phyloP scores from a whole-genome alignment of 257 asterid genomes.

The Echium plantagineum region DNA sequence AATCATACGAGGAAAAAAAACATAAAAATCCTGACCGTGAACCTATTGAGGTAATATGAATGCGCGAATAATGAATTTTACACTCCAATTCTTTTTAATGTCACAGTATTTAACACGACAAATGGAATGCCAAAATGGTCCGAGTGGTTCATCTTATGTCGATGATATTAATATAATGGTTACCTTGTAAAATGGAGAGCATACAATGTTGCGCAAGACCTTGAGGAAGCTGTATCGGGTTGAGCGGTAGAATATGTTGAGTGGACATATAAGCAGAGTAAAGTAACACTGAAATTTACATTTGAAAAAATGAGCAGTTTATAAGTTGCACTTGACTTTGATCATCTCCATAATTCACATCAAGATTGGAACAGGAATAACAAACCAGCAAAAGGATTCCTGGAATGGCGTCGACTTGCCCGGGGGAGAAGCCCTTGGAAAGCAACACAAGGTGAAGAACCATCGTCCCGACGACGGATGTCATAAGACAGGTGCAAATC shows the following conservation, averaged over 20 bases:
- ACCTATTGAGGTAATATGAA: too few species aligned
- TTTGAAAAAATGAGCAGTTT: not conserved
- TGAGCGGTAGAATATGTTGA: constrained; percentile 68
- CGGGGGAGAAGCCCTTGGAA: constrained; percentile 36
- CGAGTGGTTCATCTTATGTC: too few species aligned
- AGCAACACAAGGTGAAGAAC: constrained; percentile 68
- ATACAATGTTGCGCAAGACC: constrained; percentile 66
- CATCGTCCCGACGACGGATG: constrained; percentile 69
- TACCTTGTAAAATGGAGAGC: constrained; percentile 94
- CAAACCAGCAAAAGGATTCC: constrained; percentile 68
- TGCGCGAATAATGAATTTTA: too few species aligned
- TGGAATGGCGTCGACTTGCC: constrained; percentile 51
- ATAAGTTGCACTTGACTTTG: not conserved
- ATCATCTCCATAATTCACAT: not conserved
- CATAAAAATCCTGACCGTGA: too few species aligned
- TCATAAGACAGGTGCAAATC: constrained; percentile 70
- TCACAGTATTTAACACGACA: too few species aligned
- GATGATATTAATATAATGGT: too few species aligned
- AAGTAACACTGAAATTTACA: constrained; percentile 30
- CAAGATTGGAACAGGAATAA: not conserved
- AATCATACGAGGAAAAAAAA: not conserved
- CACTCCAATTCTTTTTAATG: too few species aligned
- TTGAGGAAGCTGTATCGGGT: constrained; percentile 65
- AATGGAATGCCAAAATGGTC: too few species aligned
- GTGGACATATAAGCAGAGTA: constrained; percentile 55